Evolutionary conservation across 108 stramenopile species (phyloP).

Genomic region (Nitzschia sp.): DNA sequence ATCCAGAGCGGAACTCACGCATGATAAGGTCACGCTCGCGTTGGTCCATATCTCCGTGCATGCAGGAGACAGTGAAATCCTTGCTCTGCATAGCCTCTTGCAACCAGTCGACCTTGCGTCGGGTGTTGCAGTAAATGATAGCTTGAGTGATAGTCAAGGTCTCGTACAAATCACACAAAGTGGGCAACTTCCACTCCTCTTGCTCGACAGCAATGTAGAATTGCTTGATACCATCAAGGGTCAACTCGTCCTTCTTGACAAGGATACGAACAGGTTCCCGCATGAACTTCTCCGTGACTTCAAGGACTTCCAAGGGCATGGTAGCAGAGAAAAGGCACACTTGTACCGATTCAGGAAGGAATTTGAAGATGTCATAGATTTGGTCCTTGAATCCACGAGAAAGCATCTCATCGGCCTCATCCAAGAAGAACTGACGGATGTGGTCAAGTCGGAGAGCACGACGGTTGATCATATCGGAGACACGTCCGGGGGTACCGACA

Average conservation of each 20-base stretch:
- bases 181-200: slow-evolving; percentile 99
- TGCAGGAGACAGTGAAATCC: slow-evolving; percentile 99
- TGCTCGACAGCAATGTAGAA: slow-evolving; percentile 98
- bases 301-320: slow-evolving; percentile 99
- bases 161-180: slow-evolving; percentile 99
- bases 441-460: slow-evolving; percentile 89
- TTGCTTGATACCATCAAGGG: slow-evolving; percentile 99
- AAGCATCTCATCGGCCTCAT: slow-evolving; percentile 99
- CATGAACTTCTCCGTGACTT: slow-evolving; percentile 99
- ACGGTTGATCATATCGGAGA: slow-evolving; percentile 99
- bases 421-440: slow-evolving; percentile 96
- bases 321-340: slow-evolving; percentile 99
- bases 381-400: slow-evolving; percentile 99
- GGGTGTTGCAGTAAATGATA: slow-evolving; percentile 99
- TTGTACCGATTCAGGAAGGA: slow-evolving; percentile 98
- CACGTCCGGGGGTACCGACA: slow-evolving; percentile 99
- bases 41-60: slow-evolving; percentile 99
- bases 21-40: slow-evolving; percentile 99
- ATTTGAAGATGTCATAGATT: slow-evolving; percentile 99
- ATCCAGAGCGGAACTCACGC: slow-evolving; percentile 99
- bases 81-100: slow-evolving; percentile 94
- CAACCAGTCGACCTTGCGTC: slow-evolving; percentile 99
- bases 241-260: slow-evolving; percentile 99
- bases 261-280: slow-evolving; percentile 98
- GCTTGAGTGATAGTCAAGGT: slow-evolving; percentile 99